phyloP scores from a whole-genome alignment of 352 stramenopile species.

The Globisporangium middletonii region DNA sequence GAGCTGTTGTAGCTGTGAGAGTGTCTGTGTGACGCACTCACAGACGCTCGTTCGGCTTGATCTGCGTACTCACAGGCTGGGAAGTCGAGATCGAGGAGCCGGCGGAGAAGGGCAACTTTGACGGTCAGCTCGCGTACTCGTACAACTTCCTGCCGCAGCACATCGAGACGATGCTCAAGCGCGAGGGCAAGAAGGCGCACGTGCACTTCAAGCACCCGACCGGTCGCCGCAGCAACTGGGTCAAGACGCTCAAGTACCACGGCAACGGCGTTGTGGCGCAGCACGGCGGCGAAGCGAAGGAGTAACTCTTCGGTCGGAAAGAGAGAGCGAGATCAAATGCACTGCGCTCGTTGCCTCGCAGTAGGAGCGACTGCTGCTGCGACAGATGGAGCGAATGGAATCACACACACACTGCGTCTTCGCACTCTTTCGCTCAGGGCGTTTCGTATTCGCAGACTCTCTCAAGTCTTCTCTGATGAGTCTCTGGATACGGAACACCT shows the following conservation, averaged over 20 bases:
- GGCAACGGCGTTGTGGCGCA: constrained; percentile 72
- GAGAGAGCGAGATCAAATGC: too few species aligned
- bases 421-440: too few species aligned
- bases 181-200: constrained; percentile 70
- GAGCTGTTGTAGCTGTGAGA: background rate
- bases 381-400: too few species aligned
- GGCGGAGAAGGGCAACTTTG: constrained; percentile 54
- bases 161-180: constrained; percentile 73
- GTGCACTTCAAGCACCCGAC: constrained; percentile 75
- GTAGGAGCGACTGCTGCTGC: too few species aligned
- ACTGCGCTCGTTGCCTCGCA: too few species aligned
- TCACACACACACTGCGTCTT: too few species aligned
- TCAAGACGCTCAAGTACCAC: constrained; percentile 87
- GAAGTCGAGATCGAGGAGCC: constrained; percentile 81
- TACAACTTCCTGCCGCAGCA: constrained; percentile 81
- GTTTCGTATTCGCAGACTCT: too few species aligned
- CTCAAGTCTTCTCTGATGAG: too few species aligned
- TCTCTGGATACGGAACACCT: background rate
- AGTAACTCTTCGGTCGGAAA: constrained; percentile 20
- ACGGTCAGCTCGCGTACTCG: constrained; percentile 80
- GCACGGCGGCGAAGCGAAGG: constrained; percentile 72
- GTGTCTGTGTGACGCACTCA: background rate
- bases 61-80: constrained; percentile 32
- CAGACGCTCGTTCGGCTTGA: background rate
- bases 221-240: constrained; percentile 77